Evolutionary conservation across 2,329 filamentous ascomycete species (phyloP), one percentile per base, ranked within the genome.

Genomic region (Emericellopsis atlantica): DNA sequence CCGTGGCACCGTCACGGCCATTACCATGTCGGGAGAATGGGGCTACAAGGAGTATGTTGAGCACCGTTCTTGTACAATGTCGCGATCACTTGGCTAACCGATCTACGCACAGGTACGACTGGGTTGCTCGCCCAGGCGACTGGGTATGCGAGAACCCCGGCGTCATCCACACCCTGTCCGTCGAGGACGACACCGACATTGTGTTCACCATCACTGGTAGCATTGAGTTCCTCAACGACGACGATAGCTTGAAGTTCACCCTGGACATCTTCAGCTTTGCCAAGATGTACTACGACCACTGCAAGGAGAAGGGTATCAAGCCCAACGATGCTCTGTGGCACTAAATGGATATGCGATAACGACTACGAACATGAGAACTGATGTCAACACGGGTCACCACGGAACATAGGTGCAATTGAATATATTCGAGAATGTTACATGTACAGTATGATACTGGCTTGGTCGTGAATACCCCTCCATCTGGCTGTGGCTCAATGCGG

Each of bases 91-190:
- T 39, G 31, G 23, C 38, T 42, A 40, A 39, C 32, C 32, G 11
- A 37, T 39, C 35, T 29, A 14, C 15, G 36, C 23, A 37, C 36
- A 52, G 50, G 23, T 52, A 52, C 14, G 49, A 50, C 43, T 52
- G 50, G 50, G 41, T 45, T 45, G 50, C 50, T 18, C 44, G 42
- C 10, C 48, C 50, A 26, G 50, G 50, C 36, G 50, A 52, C 35
- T 52, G 45, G 44, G 48, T 51, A 26, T 49, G 46, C 33, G 50
- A 52, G 34, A 52, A 52, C 43, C 49, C 49, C 3, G 50, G 50
- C 9, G 39, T 40, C 9, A 51, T 52, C 31, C 50, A 52, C 22
- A 51, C 50, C 36, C 34, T 52, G 42, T 50, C 48, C 6, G 42
- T 52, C 14, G 15, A 46, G 32, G 49, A 46, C 6, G 41, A 50